Conservation (phyloP, 2,329 filamentous ascomycete genomes). For the Aspergillus clavatus region DNA sequence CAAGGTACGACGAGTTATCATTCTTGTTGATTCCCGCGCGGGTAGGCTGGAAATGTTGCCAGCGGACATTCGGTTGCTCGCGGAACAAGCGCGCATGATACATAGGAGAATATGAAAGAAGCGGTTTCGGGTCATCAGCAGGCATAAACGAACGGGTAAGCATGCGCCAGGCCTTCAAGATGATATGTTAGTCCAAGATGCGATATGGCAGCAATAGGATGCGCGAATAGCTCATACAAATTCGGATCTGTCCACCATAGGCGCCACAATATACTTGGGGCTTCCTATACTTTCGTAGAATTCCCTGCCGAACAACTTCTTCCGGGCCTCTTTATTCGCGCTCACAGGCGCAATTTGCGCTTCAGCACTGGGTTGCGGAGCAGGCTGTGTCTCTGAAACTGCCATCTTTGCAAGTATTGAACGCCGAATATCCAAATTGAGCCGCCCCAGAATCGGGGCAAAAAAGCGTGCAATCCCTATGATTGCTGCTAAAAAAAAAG, state of each 20-base stretch:
- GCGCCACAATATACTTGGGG: constrained; percentile 84
- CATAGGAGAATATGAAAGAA: constrained; percentile 94
- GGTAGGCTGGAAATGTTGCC: constrained; percentile 72
- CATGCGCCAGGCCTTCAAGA: constrained; percentile 81
- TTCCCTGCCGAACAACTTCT: constrained; percentile 73
- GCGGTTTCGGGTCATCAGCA: constrained; percentile 54
- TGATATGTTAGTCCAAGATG: constrained; percentile 11
- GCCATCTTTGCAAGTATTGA: constrained; percentile 24
- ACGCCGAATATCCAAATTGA: constrained; percentile 7
- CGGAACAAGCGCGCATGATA: constrained; percentile 85
- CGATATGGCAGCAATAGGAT: neutral
- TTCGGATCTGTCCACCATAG: constrained; percentile 98
- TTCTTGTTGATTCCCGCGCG: constrained; percentile 28
- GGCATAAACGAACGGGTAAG: constrained; percentile 89
- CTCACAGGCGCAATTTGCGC: constrained; percentile 16
- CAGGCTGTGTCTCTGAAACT: constrained; percentile 16
- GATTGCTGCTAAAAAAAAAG: constrained; percentile 13
- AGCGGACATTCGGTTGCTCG: constrained; percentile 70
- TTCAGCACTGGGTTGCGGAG: constrained; percentile 15
- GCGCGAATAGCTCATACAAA: constrained; percentile 59
- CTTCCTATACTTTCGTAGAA: constrained; percentile 95
- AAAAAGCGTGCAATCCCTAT: constrained; percentile 28
- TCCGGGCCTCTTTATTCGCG: constrained; percentile 13
- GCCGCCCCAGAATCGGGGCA: constrained; percentile 27
- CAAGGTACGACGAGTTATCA: constrained; percentile 55